A percentile compares a stretch with the other conserved stretches of the same genome.
Evolutionary conservation across 2,329 filamentous ascomycete species (phyloP).

Genomic region (Penicillium digitatum): DNA sequence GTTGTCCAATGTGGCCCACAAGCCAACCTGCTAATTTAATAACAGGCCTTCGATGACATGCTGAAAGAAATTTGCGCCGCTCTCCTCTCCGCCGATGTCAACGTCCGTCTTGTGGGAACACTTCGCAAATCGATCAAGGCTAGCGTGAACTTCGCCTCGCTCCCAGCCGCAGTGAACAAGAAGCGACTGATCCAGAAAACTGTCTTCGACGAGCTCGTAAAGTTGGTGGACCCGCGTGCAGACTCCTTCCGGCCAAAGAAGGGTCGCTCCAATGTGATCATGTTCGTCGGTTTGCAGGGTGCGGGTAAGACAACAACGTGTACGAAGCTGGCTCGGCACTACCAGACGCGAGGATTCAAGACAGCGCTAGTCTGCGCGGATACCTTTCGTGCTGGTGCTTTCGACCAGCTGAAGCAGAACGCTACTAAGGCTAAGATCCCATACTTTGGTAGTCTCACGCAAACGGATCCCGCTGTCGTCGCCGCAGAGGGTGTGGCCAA

Average conservation of each 20-base stretch:
- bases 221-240: constrained; percentile 90
- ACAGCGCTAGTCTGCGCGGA: constrained; percentile 93
- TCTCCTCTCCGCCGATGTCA: constrained; percentile 94
- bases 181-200: constrained; percentile 97
- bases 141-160: constrained; percentile 90
- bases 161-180: constrained; percentile 91
- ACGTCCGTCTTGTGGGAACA: constrained; percentile 84
- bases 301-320: constrained; percentile 97
- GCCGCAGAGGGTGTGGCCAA: constrained; percentile 95
- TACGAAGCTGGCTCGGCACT: constrained; percentile 93
- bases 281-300: constrained; percentile 98
- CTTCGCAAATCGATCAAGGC: constrained; percentile 89
- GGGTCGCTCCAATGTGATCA: constrained; percentile 92
- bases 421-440: constrained; percentile 98
- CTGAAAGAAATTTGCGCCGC: constrained; percentile 96
- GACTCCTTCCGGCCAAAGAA: constrained; percentile 97
- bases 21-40: constrained; percentile 8
- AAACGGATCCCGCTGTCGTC: constrained; percentile 91
- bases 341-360: constrained; percentile 88
- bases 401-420: constrained; percentile 98
- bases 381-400: constrained; percentile 96
- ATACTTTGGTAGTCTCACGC: constrained; percentile 93
- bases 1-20: constrained; percentile 2
- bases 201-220: constrained; percentile 94
- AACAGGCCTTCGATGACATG: constrained; percentile 90